Percentiles rank a stretch among this genome's conserved stretches.
Conservation (phyloP, 169 alveolate genomes). For the Eimeria tenella region DNA sequence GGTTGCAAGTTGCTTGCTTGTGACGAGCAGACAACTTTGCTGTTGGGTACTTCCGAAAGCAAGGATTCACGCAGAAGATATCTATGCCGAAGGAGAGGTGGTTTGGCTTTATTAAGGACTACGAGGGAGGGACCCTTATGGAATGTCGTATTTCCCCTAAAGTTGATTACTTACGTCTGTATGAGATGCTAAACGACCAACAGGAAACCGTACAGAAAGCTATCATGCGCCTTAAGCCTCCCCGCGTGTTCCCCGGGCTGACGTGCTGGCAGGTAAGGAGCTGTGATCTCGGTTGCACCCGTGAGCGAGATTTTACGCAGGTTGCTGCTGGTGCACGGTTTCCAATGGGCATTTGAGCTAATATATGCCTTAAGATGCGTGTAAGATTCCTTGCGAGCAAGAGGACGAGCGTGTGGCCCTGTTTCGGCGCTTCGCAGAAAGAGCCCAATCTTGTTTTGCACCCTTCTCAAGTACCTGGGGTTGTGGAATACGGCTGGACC, state of each 20-base stretch:
- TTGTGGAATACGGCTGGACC: slow-evolving; percentile 95
- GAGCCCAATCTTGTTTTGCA: slow-evolving; percentile 77
- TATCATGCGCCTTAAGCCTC: slow-evolving; percentile 90
- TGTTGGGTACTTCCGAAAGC: slow-evolving; percentile 97
- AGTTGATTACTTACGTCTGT: slow-evolving; percentile 94
- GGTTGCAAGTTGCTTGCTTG: too few species aligned
- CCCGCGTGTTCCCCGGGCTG: slow-evolving; percentile 90
- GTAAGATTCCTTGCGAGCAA: too few species aligned
- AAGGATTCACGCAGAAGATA: slow-evolving; percentile 97
- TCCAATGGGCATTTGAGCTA: too few species aligned
- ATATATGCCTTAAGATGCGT: too few species aligned
- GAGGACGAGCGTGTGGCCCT: too few species aligned
- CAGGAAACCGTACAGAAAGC: slow-evolving; percentile 91
- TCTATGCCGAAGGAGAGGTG: slow-evolving; percentile 97
- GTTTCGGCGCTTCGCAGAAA: slow-evolving; percentile 44
- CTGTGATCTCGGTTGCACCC: too few species aligned
- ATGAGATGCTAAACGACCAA: slow-evolving; percentile 94
- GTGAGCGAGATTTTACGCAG: too few species aligned
- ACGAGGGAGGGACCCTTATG: slow-evolving; percentile 99
- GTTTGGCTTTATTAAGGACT: slow-evolving; percentile 99
- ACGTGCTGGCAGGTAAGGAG: slow-evolving; percentile 83
- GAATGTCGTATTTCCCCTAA: slow-evolving; percentile 96
- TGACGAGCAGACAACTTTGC: slow-evolving; percentile 96
- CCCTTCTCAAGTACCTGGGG: slow-evolving; percentile 94
- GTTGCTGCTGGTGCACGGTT: too few species aligned